Base-by-base conservation (phyloP, 2,329 filamentous ascomycete species). In the Claviceps cyperi region DNA sequence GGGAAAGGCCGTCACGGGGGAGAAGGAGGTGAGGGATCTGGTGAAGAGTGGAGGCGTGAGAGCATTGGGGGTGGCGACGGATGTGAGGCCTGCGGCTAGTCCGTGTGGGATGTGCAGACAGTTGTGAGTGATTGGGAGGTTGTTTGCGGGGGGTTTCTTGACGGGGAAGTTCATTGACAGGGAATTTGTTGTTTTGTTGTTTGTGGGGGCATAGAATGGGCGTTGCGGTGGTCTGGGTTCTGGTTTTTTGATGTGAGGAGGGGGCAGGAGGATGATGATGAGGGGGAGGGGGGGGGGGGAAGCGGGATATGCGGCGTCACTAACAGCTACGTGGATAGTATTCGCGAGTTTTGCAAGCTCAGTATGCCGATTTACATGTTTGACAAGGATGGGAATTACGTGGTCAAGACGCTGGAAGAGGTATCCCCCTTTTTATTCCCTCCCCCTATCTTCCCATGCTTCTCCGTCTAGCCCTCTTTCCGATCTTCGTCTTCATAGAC, bases 101-200 rank as follows among this genome's bases (percentile, higher is more conserved):
- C 92, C 92, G 0, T 98, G 92, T 64, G 92, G 92, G 50, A 96
- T 95, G 89, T 97, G 91, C 66, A 76, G 91, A 59, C 91, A 96
- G 65, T 94, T 91, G 84, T 88, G 63, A 70, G 79, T 74, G 48
- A 47, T 38, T 43, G 38, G 15, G 15, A 13, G 74, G 47, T 47
- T 39, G 41, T 40, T 21, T 15, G 14, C 13, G 13, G 39, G 17
- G 17, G 15, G 28, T 37, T 32, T 28, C 3, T 15, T 32, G 2
- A n/a, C 11, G 35, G 39, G 21, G 46, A 5, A n/a, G n/a, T n/a
- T 15, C 14, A n/a, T 38, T n/a, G 11, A 32, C 28, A 4, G 28
- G 28, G 28, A 4, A 4, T 32, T 32, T 32, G 9, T 11, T 24
- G 6, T 24, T 22, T 11, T 24, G 6, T 24, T 22, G 9, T 32